phyloP scores from a whole-genome alignment of 495 filamentous ascomycete species.

The Penicillium maclennaniae region DNA sequence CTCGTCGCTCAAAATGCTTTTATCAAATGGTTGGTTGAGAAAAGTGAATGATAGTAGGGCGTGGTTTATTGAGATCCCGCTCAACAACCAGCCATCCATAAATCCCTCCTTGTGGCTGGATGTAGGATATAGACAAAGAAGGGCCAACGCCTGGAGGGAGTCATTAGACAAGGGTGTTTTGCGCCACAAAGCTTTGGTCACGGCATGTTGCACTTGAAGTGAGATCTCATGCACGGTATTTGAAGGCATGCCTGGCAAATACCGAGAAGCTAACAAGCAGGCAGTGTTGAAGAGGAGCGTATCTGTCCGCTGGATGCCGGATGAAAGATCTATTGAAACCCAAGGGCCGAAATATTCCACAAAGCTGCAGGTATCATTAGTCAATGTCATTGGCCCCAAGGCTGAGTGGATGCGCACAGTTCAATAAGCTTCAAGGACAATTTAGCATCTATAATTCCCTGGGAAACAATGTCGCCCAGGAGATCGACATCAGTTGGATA shows the following conservation, averaged over 20 bases:
- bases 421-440: slow-evolving; percentile 36
- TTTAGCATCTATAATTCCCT: slow-evolving; percentile 34
- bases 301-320: slow-evolving; percentile 28
- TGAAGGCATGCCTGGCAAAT: slow-evolving; percentile 32
- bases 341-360: slow-evolving; percentile 36
- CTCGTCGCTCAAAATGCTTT: slow-evolving; percentile 28
- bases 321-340: slow-evolving; percentile 33
- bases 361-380: slow-evolving; percentile 23
- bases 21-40: slow-evolving; percentile 22
- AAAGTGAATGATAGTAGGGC: slow-evolving; percentile 34
- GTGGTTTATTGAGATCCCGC: slow-evolving; percentile 42
- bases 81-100: slow-evolving; percentile 43
- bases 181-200: slow-evolving; percentile 34
- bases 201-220: slow-evolving; percentile 34
- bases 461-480: slow-evolving; percentile 29
- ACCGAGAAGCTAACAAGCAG: slow-evolving; percentile 38
- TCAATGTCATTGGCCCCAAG: neutral
- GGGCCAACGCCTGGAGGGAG: slow-evolving; percentile 33
- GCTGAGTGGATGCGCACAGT: slow-evolving; percentile 21
- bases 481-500: slow-evolving; percentile 22
- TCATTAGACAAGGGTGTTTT: slow-evolving; percentile 33
- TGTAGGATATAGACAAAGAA: slow-evolving; percentile 37
- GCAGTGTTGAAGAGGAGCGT: slow-evolving; percentile 39
- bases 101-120: slow-evolving; percentile 34
- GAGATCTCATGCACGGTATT: slow-evolving; percentile 32